phyloP scores from a whole-genome alignment of 1,284 basidiomycete genomes.

The Cutaneotrichosporon curvatum region DNA sequence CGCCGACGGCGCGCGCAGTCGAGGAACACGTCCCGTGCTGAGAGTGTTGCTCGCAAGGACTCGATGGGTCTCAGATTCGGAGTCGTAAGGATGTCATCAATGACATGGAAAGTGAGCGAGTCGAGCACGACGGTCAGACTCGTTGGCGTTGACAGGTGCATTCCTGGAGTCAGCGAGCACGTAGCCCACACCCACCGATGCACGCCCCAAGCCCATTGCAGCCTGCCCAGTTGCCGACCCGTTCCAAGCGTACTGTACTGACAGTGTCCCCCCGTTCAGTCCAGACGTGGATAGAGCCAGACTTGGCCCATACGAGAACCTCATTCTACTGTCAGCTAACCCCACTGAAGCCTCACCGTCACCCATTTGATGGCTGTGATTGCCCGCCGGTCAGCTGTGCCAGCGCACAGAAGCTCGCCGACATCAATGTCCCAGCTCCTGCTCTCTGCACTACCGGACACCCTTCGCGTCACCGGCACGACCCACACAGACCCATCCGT shows the following conservation, averaged over 20 bases:
- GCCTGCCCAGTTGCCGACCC: slow-evolving; percentile 40
- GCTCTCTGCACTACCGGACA: neutral
- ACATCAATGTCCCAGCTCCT: slow-evolving; percentile 11
- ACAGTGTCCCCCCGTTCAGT: slow-evolving; percentile 15
- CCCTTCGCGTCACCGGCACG: slow-evolving; percentile 13
- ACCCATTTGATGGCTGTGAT: slow-evolving; percentile 33
- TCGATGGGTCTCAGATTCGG: slow-evolving; percentile 21
- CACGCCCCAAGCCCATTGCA: slow-evolving; percentile 28
- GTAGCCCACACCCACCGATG: slow-evolving; percentile 23
- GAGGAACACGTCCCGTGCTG: slow-evolving; percentile 29
- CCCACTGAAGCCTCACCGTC: slow-evolving; percentile 13
- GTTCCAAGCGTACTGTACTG: slow-evolving; percentile 16
- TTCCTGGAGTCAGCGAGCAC: slow-evolving; percentile 16
- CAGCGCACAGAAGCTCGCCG: slow-evolving; percentile 2
- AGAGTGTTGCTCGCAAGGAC: slow-evolving; percentile 22
- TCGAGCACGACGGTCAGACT: slow-evolving; percentile 27
- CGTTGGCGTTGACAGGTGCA: slow-evolving; percentile 18
- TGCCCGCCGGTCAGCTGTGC: slow-evolving; percentile 17
- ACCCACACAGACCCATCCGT: slow-evolving; percentile 23
- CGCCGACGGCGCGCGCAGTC: slow-evolving; percentile 17
- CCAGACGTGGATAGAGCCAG: slow-evolving; percentile 30
- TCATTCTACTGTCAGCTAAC: slow-evolving; percentile 18
- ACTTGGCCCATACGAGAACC: slow-evolving; percentile 33
- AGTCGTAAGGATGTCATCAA: slow-evolving; percentile 19
- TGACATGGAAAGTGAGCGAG: slow-evolving; percentile 31